Evolutionary conservation across 768 basidiomycete species (phyloP).

Genomic region (Trametes sanguinea): DNA sequence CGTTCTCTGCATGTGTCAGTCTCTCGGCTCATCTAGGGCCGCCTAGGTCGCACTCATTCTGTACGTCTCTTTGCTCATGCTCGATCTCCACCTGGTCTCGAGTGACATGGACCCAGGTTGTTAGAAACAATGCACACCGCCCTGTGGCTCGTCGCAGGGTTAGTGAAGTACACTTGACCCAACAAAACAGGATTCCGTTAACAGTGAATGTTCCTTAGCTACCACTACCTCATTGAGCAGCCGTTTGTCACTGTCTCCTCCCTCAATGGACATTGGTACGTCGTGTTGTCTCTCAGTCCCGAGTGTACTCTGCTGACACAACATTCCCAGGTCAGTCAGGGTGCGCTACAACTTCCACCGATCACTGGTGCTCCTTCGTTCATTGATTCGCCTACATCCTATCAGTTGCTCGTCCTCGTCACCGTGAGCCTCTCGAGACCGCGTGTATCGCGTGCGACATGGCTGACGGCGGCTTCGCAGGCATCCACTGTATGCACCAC

Average conservation of each 20-base stretch:
- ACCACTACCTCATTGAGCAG: neutral
- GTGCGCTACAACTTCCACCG: neutral
- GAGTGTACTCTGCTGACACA: neutral
- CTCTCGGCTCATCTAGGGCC: too few species aligned
- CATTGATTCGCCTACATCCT: neutral
- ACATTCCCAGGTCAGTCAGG: neutral
- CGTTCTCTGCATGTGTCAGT: neutral
- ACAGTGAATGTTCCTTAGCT: neutral
- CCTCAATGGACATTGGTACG: neutral
- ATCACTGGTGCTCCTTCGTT: neutral
- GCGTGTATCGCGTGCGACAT: neutral
- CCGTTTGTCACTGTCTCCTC: neutral
- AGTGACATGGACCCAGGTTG: too few species aligned
- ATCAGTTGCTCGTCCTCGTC: neutral
- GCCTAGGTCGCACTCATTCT: neutral
- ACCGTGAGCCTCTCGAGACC: neutral
- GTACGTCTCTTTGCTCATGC: neutral
- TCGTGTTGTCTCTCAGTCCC: neutral
- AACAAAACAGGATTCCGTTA: too few species aligned
- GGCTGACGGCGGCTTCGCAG: neutral
- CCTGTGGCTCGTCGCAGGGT: neutral
- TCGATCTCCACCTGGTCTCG: too few species aligned
- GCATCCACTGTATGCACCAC: neutral
- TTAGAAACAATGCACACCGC: neutral
- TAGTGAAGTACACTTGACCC: neutral